Evolutionary conservation across 2,329 filamentous ascomycete genomes (phyloP), one percentile per base, ranked within the genome.

Genomic region (Zopfia rhizophila): DNA sequence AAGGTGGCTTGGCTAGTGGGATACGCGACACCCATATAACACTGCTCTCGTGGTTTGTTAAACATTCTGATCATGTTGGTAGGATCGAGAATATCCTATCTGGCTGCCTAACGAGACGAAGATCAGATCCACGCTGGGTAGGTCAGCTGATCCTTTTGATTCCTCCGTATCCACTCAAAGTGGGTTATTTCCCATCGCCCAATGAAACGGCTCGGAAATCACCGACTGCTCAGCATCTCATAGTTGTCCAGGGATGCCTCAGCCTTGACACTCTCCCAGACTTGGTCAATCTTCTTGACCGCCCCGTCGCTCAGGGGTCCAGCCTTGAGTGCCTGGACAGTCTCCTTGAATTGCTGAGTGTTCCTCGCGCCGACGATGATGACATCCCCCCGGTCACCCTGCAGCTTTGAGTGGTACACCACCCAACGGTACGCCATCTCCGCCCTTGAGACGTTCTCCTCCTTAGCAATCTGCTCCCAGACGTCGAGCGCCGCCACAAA

Each of bases 351-450:
- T 29, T 50, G 46, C n/a, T 29, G 10, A 4, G 19, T 4, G 11
- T 35, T 52, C 21, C 45, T 63, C 13, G 68, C 62, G 10, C 71
- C 72, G 28, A 74, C 48, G 38, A 74, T 70, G 19, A 74, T 60
- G 2, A 56, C 70, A 53, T 74, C 70, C 6, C 68, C 69, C 11
- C 65, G 40, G 52, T 72, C 66, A 2, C 33, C 16, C 43, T 65
- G 69, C 31, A 74, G 42, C 7, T 60, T 46, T 6, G 58, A 66
- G 48, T 72, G 60, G 52, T 64, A 72, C 32, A 51, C 60, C 7
- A 73, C 68, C 72, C 72, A 74, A 4, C 72, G 51, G 37, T 73
- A 73, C 6, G 72, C 71, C 24, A 74, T 42, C 40, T 70, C 69
- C 4, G 68, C 69, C 32, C 54, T 55, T 2, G 60, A 49, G 13